These are phyloP conservation scores for Pinus albicaulis DNA, from an alignment of 75 land plant genomes.

Conservation along the genomic window DNA sequence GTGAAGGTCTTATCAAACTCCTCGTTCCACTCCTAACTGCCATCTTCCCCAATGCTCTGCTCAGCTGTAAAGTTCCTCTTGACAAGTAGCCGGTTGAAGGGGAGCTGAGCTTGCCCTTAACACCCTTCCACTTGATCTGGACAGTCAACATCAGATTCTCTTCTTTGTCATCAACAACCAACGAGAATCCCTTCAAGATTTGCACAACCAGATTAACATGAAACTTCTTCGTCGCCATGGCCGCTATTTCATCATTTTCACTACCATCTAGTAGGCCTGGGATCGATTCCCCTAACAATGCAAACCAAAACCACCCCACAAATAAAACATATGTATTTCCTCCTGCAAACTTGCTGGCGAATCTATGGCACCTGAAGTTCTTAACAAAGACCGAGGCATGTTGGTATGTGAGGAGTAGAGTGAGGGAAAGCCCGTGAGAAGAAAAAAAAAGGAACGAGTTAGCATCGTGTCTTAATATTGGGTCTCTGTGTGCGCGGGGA, in stretches of 20 bases:
- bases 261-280: slow-evolving; percentile 44
- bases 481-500: neutral
- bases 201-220: slow-evolving; percentile 50
- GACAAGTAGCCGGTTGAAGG: slow-evolving; percentile 41
- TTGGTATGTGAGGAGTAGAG: neutral
- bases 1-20: slow-evolving; percentile 57
- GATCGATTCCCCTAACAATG: neutral
- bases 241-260: slow-evolving; percentile 84
- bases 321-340: neutral
- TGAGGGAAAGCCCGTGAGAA: neutral
- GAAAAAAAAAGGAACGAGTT: neutral
- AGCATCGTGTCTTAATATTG: no score
- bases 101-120: slow-evolving; percentile 43
- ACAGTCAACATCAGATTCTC: slow-evolving; percentile 36
- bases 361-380: neutral
- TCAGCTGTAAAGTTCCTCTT: slow-evolving; percentile 51
- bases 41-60: slow-evolving; percentile 17
- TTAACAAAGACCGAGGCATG: neutral
- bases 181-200: slow-evolving; percentile 34
- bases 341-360: neutral
- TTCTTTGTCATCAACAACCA: slow-evolving; percentile 3
- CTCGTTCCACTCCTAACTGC: slow-evolving; percentile 59
- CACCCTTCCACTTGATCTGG: slow-evolving; percentile 89
- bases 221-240: slow-evolving; percentile 66
- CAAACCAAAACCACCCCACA: no score